These are phyloP conservation scores for Mucor circinelloides DNA, from an alignment of 371 early-diverging fungal species.

Conservation along the genomic window DNA sequence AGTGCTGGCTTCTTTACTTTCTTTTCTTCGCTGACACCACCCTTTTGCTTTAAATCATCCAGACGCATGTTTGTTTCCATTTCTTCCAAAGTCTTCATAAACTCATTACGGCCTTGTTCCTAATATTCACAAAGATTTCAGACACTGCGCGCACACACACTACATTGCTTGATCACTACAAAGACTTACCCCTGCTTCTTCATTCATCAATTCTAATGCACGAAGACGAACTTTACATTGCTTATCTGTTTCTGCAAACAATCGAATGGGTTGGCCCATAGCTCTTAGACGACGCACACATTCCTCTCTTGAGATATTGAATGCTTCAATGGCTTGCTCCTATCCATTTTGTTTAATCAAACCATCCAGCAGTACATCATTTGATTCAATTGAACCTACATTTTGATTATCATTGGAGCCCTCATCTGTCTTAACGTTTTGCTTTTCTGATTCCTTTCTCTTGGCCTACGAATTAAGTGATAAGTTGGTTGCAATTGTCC, in stretches of 20 bases:
- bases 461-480: conserved; percentile 21
- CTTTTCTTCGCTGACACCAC: conserved; percentile 41
- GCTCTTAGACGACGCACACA: conserved; percentile 83
- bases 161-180: not conserved
- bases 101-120: conserved; percentile 84
- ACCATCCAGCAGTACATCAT: not conserved
- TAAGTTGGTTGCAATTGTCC: not conserved
- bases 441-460: conserved; percentile 26
- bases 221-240: conserved; percentile 85
- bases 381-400: conserved; percentile 1
- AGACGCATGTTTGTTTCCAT: conserved; percentile 84
- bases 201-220: conserved; percentile 84
- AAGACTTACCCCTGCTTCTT: conserved; percentile 56
- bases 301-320: conserved; percentile 80
- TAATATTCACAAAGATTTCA: not conserved
- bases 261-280: conserved; percentile 88
- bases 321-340: conserved; percentile 40
- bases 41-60: conserved; percentile 70
- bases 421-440: conserved; percentile 21
- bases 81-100: conserved; percentile 79
- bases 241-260: conserved; percentile 90
- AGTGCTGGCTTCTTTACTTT: conserved; percentile 45
- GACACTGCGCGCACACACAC: not conserved
- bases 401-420: conserved; percentile 20
- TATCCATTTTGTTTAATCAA: not conserved